Percentiles rank a stretch among this genome's conserved stretches.
Conservation (phyloP, 371 early-diverging fungal species). For the Lichtheimia ramosa region DNA sequence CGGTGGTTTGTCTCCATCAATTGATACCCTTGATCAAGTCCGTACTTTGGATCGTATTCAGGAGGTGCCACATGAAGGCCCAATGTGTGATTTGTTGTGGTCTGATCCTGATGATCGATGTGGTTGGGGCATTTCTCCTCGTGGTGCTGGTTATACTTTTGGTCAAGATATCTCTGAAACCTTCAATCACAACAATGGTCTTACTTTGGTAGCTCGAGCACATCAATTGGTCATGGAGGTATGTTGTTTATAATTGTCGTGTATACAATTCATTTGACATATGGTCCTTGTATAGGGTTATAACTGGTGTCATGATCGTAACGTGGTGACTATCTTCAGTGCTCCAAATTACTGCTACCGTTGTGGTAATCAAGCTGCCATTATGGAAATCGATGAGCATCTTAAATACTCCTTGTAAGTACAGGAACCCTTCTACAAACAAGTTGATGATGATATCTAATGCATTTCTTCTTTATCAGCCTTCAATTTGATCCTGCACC, state of each 20-base stretch:
- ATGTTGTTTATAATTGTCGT: neutral
- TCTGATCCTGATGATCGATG: slow-evolving; percentile 99
- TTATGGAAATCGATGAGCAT: slow-evolving; percentile 94
- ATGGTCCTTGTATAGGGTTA: slow-evolving; percentile 66
- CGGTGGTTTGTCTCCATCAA: slow-evolving; percentile 98
- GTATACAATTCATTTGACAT: neutral
- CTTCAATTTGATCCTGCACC: slow-evolving; percentile 99
- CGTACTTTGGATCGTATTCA: slow-evolving; percentile 95
- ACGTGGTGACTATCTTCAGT: slow-evolving; percentile 99
- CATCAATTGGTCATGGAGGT: slow-evolving; percentile 92
- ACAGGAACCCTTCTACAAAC: no score
- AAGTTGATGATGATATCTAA: neutral
- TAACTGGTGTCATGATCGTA: slow-evolving; percentile 97
- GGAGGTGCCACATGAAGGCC: slow-evolving; percentile 99
- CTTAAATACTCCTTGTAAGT: slow-evolving; percentile 91
- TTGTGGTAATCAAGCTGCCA: slow-evolving; percentile 99
- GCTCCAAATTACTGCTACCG: slow-evolving; percentile 99
- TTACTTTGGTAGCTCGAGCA: slow-evolving; percentile 93
- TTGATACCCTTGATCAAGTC: slow-evolving; percentile 97
- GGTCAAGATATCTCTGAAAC: slow-evolving; percentile 95
- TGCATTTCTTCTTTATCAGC: slow-evolving; percentile 14
- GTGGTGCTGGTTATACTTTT: slow-evolving; percentile 99
- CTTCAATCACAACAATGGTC: slow-evolving; percentile 96
- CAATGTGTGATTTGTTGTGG: slow-evolving; percentile 98
- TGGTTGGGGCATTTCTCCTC: slow-evolving; percentile 97